Conservation (phyloP, 768 basidiomycete species). For the Mrakia frigida region DNA sequence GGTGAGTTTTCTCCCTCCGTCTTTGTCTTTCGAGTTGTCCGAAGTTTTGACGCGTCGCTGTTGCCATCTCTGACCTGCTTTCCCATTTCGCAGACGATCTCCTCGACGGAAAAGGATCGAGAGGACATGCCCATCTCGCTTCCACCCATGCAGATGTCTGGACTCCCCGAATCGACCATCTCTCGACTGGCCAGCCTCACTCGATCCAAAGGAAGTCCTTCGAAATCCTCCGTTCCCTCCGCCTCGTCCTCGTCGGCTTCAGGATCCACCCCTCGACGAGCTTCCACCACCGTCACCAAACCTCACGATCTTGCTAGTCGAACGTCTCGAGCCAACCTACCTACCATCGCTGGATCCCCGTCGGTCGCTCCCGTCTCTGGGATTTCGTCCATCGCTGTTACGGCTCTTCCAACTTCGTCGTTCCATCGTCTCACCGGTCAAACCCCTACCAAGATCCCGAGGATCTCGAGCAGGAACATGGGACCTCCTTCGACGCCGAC, state of each 20-base stretch:
- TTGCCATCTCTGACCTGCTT: background rate
- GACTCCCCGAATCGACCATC: conserved; percentile 71
- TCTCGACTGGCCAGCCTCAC: conserved; percentile 73
- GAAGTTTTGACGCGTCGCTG: background rate
- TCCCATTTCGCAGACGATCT: conserved; percentile 59
- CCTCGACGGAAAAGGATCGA: conserved; percentile 68
- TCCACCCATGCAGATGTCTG: conserved; percentile 87
- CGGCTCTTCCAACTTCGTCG: conserved; percentile 27
- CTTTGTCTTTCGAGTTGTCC: background rate
- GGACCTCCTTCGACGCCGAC: conserved; percentile 28
- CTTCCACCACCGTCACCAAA: conserved; percentile 43
- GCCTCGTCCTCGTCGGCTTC: conserved; percentile 57
- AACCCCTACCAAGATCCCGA: conserved; percentile 45
- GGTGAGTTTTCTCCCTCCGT: conserved; percentile 49
- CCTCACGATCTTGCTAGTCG: conserved; percentile 56
- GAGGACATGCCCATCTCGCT: conserved; percentile 51
- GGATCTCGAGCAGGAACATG: conserved; percentile 39
- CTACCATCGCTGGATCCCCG: conserved; percentile 90
- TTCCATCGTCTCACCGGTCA: conserved; percentile 33
- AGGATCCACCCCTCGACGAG: conserved; percentile 5
- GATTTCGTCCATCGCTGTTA: conserved; percentile 36
- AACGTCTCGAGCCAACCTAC: conserved; percentile 57
- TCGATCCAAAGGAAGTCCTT: conserved; percentile 44
- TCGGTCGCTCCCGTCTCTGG: conserved; percentile 49
- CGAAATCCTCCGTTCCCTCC: conserved; percentile 54